Percentiles rank a stretch among this genome's conserved stretches.
Evolutionary conservation across 176 grass and related monocot genomes (phyloP).

Genomic region (Puccinellia tenuiflora): DNA sequence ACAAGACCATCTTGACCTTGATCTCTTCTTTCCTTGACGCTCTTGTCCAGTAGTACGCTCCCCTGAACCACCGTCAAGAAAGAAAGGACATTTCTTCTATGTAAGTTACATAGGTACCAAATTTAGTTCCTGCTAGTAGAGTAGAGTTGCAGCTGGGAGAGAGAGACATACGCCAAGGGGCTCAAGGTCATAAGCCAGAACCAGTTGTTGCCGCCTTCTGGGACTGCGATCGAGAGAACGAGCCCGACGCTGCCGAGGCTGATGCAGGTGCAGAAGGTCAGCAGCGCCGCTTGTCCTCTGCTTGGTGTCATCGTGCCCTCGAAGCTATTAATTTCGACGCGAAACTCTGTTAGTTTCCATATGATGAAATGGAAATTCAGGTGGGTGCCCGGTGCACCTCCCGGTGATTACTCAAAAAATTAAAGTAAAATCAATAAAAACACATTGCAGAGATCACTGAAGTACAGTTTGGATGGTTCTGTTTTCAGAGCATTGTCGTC

Average conservation of each 20-base stretch:
- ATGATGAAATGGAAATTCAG: too few relatives aligned
- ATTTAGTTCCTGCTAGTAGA: neutral
- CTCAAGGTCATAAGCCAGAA: slow-evolving; percentile 92
- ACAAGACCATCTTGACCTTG: slow-evolving; percentile 79
- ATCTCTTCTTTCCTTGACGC: slow-evolving; percentile 94
- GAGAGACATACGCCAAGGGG: slow-evolving; percentile 70
- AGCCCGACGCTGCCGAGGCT: slow-evolving; percentile 88
- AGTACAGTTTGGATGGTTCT: neutral
- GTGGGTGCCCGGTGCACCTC: too few relatives aligned
- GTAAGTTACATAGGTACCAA: slow-evolving; percentile 9
- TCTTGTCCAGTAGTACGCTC: slow-evolving; percentile 90
- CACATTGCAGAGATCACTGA: neutral
- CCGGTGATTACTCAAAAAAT: too few relatives aligned
- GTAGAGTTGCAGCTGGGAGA: neutral
- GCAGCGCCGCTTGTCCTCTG: slow-evolving; percentile 82
- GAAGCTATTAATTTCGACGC: slow-evolving; percentile 37
- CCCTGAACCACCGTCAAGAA: slow-evolving; percentile 42
- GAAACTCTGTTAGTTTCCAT: neutral
- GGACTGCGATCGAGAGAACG: slow-evolving; percentile 85
- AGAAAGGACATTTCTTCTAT: neutral
- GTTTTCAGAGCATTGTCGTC: neutral
- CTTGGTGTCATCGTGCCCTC: slow-evolving; percentile 92
- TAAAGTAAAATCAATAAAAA: too few relatives aligned
- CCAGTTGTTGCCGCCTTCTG: slow-evolving; percentile 93
- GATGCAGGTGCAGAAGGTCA: slow-evolving; percentile 92